A percentile compares a stretch with the other conserved stretches of the same genome.
Evolutionary conservation across 306 rosid species (phyloP).

Genomic region (Cicer arietinum): DNA sequence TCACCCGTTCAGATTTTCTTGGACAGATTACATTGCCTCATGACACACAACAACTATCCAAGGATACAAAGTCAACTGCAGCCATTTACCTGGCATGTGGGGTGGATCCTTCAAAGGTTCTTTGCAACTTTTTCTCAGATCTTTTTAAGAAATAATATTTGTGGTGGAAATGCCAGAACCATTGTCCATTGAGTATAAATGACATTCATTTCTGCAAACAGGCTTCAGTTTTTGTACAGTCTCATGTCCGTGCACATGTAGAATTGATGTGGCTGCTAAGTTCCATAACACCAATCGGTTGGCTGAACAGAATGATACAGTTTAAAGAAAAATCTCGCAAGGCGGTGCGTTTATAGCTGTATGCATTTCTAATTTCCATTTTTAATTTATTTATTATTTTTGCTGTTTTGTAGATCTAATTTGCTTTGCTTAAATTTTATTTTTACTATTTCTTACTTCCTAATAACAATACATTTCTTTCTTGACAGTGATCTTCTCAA

Average conservation of each 20-base stretch:
- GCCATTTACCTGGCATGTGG: slow-evolving; percentile 99
- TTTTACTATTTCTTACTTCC: not conserved
- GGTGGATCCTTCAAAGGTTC: slow-evolving; percentile 86
- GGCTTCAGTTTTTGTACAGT: slow-evolving; percentile 97
- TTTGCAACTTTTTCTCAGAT: slow-evolving; percentile 33
- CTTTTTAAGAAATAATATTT: slow-evolving; percentile 35
- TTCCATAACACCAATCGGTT: slow-evolving; percentile 87
- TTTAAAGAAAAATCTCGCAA: slow-evolving; percentile 97
- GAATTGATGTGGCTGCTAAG: slow-evolving; percentile 97
- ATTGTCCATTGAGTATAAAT: slow-evolving; percentile 33
- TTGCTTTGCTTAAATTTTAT: slow-evolving; percentile 3
- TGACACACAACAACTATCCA: slow-evolving; percentile 69
- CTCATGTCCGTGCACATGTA: slow-evolving; percentile 95
- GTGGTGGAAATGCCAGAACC: slow-evolving; percentile 22
- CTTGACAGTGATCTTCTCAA: not conserved
- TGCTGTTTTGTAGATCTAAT: slow-evolving; percentile 31
- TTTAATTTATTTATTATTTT: slow-evolving; percentile 26
- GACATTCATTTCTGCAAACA: slow-evolving; percentile 49
- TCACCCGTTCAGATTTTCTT: slow-evolving; percentile 39
- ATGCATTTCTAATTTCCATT: slow-evolving; percentile 50
- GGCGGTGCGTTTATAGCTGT: slow-evolving; percentile 84
- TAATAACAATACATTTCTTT: slow-evolving; percentile 22
- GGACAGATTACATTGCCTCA: slow-evolving; percentile 87
- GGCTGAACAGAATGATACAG: slow-evolving; percentile 96
- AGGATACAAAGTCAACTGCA: slow-evolving; percentile 87